Conservation (phyloP, 1,284 basidiomycete species). For the Rhodotorula mucilaginosa region DNA sequence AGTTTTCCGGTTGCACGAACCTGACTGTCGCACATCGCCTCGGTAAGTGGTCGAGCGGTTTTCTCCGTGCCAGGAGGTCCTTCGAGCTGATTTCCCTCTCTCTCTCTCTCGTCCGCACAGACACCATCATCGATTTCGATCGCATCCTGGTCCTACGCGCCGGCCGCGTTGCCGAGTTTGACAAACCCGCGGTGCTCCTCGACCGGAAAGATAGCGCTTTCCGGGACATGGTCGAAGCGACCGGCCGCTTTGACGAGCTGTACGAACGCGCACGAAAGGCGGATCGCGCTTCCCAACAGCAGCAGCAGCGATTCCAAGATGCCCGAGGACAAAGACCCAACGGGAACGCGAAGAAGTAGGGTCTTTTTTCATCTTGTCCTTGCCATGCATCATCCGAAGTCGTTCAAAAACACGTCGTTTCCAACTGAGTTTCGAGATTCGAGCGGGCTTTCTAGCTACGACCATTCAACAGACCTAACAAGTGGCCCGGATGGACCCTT, state of each 20-base stretch:
- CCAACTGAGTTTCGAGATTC: neutral
- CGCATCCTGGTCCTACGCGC: constrained; percentile 35
- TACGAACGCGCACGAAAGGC: constrained; percentile 10
- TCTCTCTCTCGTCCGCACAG: neutral
- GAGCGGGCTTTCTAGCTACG: neutral
- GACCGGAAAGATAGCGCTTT: constrained; percentile 22
- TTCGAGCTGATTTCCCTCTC: too few relatives aligned
- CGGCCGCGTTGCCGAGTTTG: constrained; percentile 34
- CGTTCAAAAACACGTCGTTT: neutral
- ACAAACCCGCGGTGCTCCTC: constrained; percentile 28
- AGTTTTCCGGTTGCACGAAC: constrained; percentile 34
- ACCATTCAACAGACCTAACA: constrained; percentile 23
- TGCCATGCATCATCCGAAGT: neutral
- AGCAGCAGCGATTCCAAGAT: neutral
- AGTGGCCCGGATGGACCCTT: constrained; percentile 5
- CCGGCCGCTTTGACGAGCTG: constrained; percentile 32
- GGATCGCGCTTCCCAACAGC: too few relatives aligned
- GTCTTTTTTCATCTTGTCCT: neutral
- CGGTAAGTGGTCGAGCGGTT: constrained; percentile 13
- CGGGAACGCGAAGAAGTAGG: neutral
- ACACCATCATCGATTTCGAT: constrained; percentile 39
- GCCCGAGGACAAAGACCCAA: neutral
- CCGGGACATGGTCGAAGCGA: constrained; percentile 29
- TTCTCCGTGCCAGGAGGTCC: neutral
- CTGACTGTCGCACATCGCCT: constrained; percentile 41